Base-by-base conservation (phyloP, 139 green algal species). In the Chlamydomonas schloesseri region DNA sequence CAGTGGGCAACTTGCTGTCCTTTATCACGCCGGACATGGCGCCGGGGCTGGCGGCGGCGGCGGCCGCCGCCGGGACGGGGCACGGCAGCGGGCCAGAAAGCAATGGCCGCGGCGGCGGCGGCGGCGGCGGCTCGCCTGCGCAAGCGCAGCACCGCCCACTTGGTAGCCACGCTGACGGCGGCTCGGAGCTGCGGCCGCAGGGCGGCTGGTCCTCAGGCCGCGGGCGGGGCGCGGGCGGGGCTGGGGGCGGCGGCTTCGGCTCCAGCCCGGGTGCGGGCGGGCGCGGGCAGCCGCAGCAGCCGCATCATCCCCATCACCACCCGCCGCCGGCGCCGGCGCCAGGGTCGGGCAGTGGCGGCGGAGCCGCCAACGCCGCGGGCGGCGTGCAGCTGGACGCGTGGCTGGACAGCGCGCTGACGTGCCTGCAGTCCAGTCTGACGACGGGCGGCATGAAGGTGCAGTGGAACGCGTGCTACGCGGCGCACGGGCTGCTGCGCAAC, bases 401-500 rank as follows among this genome's bases (percentile, higher is more conserved):
- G 93, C 46, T 94, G 71, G 81, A 85, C 6, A 46, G 55, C 26
- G 88, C 89, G 15, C 11, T 92, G 11, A 58, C 11, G 0, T 88
- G 83, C 67, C 76, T 96, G 60, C 87, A 92, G 74, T 92, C 88
- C 0, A 88, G 91, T 78, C 74, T 96, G 24, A 90, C 91, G 29
- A 90, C 92, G 0, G 90, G 92, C 68, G 91, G 90, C 69, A 89
- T 92, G 60, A 96, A 96, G 83, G 92, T 93, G 33, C 91, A 94
- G 77, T 96, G 92, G 91, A 94, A 95, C 36, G 91, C 93, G 0
- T 94, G 90, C 71, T 90, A 87, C 73, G 92, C 93, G 34, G 79
- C 85, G 1, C 81, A 69, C 0, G 76, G 71, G 0, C 71, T 94
- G 55, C 77, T 94, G 3, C 53, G 57, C 14, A 95, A 93, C 85